phyloP scores from a whole-genome alignment of 2,329 filamentous ascomycete species.

The Phyllachora maydis region DNA sequence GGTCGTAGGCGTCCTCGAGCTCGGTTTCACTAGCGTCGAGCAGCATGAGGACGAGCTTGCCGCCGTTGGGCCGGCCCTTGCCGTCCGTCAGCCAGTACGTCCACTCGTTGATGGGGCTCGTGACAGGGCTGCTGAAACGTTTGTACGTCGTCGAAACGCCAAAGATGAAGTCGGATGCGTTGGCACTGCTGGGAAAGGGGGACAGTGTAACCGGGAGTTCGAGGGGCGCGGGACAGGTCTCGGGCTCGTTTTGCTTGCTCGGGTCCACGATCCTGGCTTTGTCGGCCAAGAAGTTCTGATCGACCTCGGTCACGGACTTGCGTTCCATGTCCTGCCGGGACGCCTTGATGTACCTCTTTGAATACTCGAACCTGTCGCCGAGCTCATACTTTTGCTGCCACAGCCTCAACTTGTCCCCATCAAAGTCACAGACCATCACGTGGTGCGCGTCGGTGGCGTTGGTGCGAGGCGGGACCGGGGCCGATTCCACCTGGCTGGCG shows the following conservation, averaged over 20 bases:
- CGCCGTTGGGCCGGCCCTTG: slow-evolving; percentile 31
- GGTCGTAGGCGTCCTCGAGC: slow-evolving; percentile 23
- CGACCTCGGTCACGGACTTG: slow-evolving; percentile 27
- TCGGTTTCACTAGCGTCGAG: slow-evolving; percentile 29
- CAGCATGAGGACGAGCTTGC: slow-evolving; percentile 31
- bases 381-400: slow-evolving; percentile 25
- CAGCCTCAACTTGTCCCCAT: slow-evolving; percentile 21
- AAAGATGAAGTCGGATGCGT: slow-evolving; percentile 35
- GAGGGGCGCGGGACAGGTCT: slow-evolving; percentile 25
- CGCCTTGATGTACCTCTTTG: slow-evolving; percentile 31
- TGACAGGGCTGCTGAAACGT: slow-evolving; percentile 27
- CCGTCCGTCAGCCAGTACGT: slow-evolving; percentile 37
- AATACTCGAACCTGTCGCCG: slow-evolving; percentile 29
- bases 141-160: slow-evolving; percentile 37
- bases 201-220: slow-evolving; percentile 29
- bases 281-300: slow-evolving; percentile 22
- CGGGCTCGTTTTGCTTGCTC: slow-evolving; percentile 16
- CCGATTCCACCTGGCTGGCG: slow-evolving; percentile 27
- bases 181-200: slow-evolving; percentile 24
- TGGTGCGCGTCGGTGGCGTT: slow-evolving; percentile 16
- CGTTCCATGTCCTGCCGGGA: slow-evolving; percentile 25
- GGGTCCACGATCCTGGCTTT: slow-evolving; percentile 26
- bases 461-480: slow-evolving; percentile 13
- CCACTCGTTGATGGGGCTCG: slow-evolving; percentile 34
- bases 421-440: slow-evolving; percentile 26